Conservation (phyloP, 257 asterid species). For the Scutellaria galericulata region DNA sequence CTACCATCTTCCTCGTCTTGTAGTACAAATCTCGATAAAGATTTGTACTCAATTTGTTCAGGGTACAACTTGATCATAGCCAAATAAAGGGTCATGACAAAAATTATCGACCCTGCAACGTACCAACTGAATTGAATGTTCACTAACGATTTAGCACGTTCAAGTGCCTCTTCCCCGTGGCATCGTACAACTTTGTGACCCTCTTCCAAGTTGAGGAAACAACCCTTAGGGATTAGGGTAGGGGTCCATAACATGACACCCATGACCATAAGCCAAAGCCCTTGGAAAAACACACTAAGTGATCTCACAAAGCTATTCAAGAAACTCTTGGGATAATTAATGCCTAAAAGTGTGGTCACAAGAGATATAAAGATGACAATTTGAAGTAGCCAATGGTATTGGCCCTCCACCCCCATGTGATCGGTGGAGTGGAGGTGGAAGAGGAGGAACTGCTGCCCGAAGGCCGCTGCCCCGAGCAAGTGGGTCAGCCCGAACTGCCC, state of each 20-base stretch:
- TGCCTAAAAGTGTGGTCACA: conserved; percentile 60
- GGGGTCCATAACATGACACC: conserved; percentile 95
- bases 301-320: conserved; percentile 77
- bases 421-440: conserved; percentile 92
- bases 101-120: conserved; percentile 49
- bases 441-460: conserved; percentile 73
- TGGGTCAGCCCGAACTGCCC: conserved; percentile 54
- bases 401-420: conserved; percentile 96
- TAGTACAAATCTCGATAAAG: conserved; percentile 45
- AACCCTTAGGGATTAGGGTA: conserved; percentile 62
- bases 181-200: conserved; percentile 78
- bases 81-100: conserved; percentile 49
- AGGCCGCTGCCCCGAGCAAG: conserved; percentile 64
- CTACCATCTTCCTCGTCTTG: conserved; percentile 36
- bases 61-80: conserved; percentile 37
- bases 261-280: conserved; percentile 85
- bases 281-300: conserved; percentile 68
- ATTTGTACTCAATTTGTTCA: conserved; percentile 51
- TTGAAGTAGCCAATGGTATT: conserved; percentile 69
- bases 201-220: conserved; percentile 69
- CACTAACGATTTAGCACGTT: conserved; percentile 81
- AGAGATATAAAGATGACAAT: conserved; percentile 56
- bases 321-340: conserved; percentile 63
- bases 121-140: conserved; percentile 84
- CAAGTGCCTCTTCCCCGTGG: conserved; percentile 58